These are phyloP conservation scores for Fusarium brachygibbosum DNA, from an alignment of 2,329 filamentous ascomycete species.

Conservation along the genomic window DNA sequence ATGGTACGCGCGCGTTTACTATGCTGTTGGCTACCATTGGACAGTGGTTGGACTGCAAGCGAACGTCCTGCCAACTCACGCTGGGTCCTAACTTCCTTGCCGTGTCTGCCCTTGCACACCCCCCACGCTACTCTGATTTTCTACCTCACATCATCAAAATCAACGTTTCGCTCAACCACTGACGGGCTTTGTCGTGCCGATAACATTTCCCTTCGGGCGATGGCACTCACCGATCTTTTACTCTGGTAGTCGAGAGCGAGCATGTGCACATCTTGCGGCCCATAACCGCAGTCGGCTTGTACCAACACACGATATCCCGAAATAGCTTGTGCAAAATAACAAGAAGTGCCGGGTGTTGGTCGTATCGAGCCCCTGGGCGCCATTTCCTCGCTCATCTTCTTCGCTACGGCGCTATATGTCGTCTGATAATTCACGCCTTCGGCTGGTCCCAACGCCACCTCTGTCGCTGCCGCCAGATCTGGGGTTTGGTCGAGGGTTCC, in stretches of 20 bases:
- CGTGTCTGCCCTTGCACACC: conserved; percentile 17
- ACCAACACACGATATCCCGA: conserved; percentile 17
- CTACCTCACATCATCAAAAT: conserved; percentile 28
- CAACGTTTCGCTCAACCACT: conserved; percentile 19
- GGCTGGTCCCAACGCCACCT: conserved; percentile 24
- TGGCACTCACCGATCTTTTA: conserved; percentile 23
- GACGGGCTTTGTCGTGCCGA: conserved; percentile 22
- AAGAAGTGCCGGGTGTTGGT: conserved; percentile 30
- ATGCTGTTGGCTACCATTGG: conserved; percentile 47
- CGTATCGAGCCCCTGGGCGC: conserved; percentile 17
- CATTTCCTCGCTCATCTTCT: conserved; percentile 12
- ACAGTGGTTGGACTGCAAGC: conserved; percentile 50
- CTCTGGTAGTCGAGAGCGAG: background rate
- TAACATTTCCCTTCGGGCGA: conserved; percentile 19
- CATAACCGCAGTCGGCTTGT: conserved; percentile 7
- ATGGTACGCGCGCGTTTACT: conserved; percentile 52
- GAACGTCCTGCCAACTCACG: conserved; percentile 51
- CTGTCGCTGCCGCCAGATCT: conserved; percentile 43
- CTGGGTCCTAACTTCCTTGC: conserved; percentile 16
- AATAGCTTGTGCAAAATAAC: conserved; percentile 12
- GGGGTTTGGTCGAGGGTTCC: conserved; percentile 45
- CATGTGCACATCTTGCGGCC: background rate
- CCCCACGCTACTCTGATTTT: conserved; percentile 25
- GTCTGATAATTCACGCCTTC: conserved; percentile 20
- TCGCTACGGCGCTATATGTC: conserved; percentile 13